Percentiles rank a stretch among this genome's conserved stretches.
Evolutionary conservation across 176 grass and related monocot species (phyloP).

Genomic region (Carex parvula): DNA sequence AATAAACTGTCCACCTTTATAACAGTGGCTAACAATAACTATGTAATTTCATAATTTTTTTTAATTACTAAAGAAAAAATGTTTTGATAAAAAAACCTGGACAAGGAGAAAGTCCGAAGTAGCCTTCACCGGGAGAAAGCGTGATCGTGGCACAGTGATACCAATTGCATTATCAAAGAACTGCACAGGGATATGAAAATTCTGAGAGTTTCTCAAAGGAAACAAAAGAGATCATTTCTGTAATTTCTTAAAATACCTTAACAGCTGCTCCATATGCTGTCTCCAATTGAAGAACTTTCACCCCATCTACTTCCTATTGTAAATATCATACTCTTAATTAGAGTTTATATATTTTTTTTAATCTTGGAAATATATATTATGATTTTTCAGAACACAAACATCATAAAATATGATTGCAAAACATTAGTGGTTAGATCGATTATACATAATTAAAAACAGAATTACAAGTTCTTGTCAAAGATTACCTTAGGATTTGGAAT

Average conservation of each 20-base stretch:
- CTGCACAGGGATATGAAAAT: conserved; percentile 33
- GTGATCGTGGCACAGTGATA: conserved; percentile 79
- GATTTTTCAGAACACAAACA: background rate
- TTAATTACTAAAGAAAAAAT: background rate
- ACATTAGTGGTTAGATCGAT: background rate
- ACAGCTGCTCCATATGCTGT: conserved; percentile 91
- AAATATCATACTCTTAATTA: background rate
- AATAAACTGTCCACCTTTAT: background rate
- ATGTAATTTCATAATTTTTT: background rate
- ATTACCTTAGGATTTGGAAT: conserved; percentile 92
- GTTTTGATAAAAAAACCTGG: conserved; percentile 45
- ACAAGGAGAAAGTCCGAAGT: conserved; percentile 92
- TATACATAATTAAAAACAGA: background rate
- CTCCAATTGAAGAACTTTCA: conserved; percentile 90
- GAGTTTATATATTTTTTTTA: background rate
- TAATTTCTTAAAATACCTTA: conserved; percentile 45
- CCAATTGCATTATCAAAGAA: conserved; percentile 88
- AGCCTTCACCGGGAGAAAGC: conserved; percentile 82
- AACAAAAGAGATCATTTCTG: background rate
- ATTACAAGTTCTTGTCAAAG: background rate
- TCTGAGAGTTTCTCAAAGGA: background rate
- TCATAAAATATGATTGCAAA: background rate
- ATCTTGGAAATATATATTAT: background rate
- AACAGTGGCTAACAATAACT: background rate
- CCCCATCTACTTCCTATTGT: conserved; percentile 77